Evolutionary conservation across 352 stramenopile genomes (phyloP), one percentile per base, ranked within the genome.

Genomic region (Globisporangium perplexum): DNA sequence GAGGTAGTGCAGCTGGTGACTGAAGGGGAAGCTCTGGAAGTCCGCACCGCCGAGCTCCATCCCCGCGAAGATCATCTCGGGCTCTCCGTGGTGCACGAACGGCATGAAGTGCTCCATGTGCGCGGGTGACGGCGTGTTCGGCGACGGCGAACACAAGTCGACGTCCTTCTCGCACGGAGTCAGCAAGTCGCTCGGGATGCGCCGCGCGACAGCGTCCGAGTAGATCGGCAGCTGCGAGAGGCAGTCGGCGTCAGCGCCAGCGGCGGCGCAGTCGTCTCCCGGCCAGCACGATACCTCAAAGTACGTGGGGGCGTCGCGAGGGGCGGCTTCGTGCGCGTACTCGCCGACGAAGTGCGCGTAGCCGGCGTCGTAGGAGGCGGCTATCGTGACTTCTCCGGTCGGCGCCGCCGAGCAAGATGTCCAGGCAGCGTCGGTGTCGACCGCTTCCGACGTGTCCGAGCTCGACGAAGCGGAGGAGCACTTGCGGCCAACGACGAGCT

Each of bases 101-200:
- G 67, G 59, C 61, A 59, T 23, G 53, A 82, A 69, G 30, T n/a
- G 60, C 48, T 74, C 69, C 69, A 82, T 70, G 51, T 74, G 69
- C 59, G 65, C 66, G 2, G 69, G 62, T 42, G 66, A 72, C 18
- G 57, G 43, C 2, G 38, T 44, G 44, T 62, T 58, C 10, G 50
- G 59, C 43, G 63, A 52, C n/a, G 53, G 62, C 18, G 59, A 59
- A 22, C 51, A 5, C 18, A 20, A 35, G 45, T 64, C 18, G 47
- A 69, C 74, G 31, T 39, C 66, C 22, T 57, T 41, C 42, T 57
- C 51, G 14, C 50, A 22, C 42, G 51, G 14, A 20, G n/a, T 11
- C n/a, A 46, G 42, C 50, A 48, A 47, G 17, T 11, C n/a, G 35
- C 3, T 38, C 2, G 38, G 20, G 24, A 54, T 35, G 7, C 43